A percentile compares a stretch with the other conserved stretches of the same genome.
These are phyloP conservation scores for Zopfia rhizophila DNA, from an alignment of 2,329 filamentous ascomycete species.

Conservation along the genomic window DNA sequence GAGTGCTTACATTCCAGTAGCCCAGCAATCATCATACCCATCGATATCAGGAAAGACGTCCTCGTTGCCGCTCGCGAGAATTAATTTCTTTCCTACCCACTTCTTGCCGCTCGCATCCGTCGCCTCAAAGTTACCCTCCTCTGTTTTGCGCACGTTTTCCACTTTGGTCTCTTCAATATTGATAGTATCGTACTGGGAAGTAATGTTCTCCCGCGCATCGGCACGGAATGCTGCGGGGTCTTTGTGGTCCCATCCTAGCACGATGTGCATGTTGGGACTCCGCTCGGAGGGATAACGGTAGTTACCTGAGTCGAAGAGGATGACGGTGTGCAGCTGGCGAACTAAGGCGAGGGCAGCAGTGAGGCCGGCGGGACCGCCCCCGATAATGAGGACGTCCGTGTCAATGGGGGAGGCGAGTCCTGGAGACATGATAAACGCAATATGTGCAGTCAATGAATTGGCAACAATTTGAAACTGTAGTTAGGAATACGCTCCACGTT, in stretches of 20 bases:
- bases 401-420: too few relatives aligned
- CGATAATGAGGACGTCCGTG: constrained; percentile 32
- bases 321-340: constrained; percentile 46
- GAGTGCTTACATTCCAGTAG: constrained; percentile 59
- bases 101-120: constrained; percentile 51
- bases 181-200: constrained; percentile 39
- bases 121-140: constrained; percentile 40
- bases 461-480: too few relatives aligned
- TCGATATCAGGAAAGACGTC: constrained; percentile 61
- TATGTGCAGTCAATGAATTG: too few relatives aligned
- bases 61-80: constrained; percentile 62
- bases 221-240: constrained; percentile 45
- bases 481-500: too few relatives aligned
- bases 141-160: constrained; percentile 25
- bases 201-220: constrained; percentile 33
- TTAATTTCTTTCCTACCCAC: constrained; percentile 62
- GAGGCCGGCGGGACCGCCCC: constrained; percentile 56
- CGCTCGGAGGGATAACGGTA: constrained; percentile 56
- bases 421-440: too few relatives aligned
- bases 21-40: constrained; percentile 66
- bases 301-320: constrained; percentile 51
- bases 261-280: constrained; percentile 54
- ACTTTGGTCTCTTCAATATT: constrained; percentile 29
- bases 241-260: constrained; percentile 52
- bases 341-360: constrained; percentile 47